Conservation (phyloP, 2,329 filamentous ascomycete species). For the Penicillium capsulatum region DNA sequence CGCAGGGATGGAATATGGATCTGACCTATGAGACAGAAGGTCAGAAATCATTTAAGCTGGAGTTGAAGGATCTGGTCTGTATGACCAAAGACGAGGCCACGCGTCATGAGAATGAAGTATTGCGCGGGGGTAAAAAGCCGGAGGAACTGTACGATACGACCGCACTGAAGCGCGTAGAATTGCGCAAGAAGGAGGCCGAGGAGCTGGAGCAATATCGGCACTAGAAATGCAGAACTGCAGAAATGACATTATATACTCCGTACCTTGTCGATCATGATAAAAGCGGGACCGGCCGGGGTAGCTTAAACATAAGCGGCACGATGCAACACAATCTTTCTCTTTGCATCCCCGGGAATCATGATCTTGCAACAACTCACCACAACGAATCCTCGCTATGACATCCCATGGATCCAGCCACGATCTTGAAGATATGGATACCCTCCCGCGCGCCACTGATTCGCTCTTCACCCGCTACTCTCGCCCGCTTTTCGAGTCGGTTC, state of each 20-base stretch:
- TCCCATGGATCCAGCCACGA: too few species aligned
- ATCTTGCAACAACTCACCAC: too few species aligned
- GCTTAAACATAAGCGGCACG: too few species aligned
- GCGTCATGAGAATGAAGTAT: conserved; percentile 72
- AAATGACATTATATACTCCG: too few species aligned
- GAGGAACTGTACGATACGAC: conserved; percentile 71
- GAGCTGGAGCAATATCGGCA: conserved; percentile 49
- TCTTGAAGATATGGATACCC: conserved; percentile 26
- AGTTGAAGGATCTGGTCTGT: conserved; percentile 69
- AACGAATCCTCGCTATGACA: too few species aligned
- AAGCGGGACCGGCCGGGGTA: too few species aligned
- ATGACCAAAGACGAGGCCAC: conserved; percentile 90
- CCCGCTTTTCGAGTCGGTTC: conserved; percentile 38
- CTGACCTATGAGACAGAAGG: conserved; percentile 56
- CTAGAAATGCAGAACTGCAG: too few species aligned
- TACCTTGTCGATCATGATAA: too few species aligned
- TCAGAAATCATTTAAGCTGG: conserved; percentile 70
- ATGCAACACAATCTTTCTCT: too few species aligned
- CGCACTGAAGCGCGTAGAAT: conserved; percentile 64
- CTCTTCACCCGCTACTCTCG: conserved; percentile 15
- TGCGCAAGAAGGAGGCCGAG: conserved; percentile 63
- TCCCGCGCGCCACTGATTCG: conserved; percentile 14
- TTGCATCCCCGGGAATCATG: too few species aligned
- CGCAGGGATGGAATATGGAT: conserved; percentile 57
- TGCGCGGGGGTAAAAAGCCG: conserved; percentile 62